A percentile compares a stretch with the other conserved stretches of the same genome.
Conservation (phyloP, 208 protist species). For the Crithidia sp. region DNA sequence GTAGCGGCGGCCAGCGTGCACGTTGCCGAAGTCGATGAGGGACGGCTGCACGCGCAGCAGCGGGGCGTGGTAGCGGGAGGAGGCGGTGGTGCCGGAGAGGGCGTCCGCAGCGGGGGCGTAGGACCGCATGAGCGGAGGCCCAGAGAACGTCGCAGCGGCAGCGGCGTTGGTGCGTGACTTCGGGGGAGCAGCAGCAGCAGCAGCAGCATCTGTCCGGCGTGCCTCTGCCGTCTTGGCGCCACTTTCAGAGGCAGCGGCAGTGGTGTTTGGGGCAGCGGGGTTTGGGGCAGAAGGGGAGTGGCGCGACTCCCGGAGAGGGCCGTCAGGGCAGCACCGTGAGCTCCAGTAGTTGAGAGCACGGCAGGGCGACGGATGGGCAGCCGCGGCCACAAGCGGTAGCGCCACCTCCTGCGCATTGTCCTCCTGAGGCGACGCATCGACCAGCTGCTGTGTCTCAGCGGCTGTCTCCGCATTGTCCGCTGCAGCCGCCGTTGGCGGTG, state of each 20-base stretch:
- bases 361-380: neutral
- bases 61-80: constrained; percentile 28
- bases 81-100: constrained; percentile 24
- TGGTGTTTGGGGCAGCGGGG: neutral
- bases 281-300: neutral
- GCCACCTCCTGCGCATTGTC: too few relatives aligned
- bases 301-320: neutral
- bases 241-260: neutral
- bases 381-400: too few relatives aligned
- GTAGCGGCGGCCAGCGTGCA: constrained; percentile 57
- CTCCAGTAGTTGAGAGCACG: constrained; percentile 25
- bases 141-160: neutral
- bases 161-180: neutral
- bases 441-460: neutral
- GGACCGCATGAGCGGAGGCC: constrained; percentile 36
- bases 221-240: neutral
- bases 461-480: neutral
- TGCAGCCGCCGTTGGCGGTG: neutral
- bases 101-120: constrained; percentile 8
- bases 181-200: too few relatives aligned
- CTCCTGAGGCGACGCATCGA: too few relatives aligned
- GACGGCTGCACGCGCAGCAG: constrained; percentile 27
- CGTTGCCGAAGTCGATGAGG: constrained; percentile 55
- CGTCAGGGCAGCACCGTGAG: constrained; percentile 13
- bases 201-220: neutral